Evolutionary conservation across 1,284 basidiomycete genomes (phyloP), one percentile per base, ranked within the genome.

Genomic region (Puccinia polysora): DNA sequence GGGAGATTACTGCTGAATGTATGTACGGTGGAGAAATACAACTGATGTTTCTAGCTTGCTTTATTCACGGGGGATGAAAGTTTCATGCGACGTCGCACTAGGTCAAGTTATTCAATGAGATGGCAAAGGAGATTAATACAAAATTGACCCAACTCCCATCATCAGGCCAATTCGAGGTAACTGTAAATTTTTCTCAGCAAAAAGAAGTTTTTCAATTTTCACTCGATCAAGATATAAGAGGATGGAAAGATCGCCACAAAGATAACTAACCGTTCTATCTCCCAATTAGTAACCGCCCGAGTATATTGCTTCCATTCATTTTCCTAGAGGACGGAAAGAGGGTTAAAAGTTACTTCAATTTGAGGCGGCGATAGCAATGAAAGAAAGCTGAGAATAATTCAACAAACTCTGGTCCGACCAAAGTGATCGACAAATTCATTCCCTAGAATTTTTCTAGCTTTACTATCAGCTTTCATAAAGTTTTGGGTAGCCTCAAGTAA

Each of bases 201-300:
- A 45, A 25, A 71, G 81, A 78, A 75, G 36, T 4, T 15, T 15
- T 28, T 23, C n/a, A 63, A n/a, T 20, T 20, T 28, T 32, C 18
- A 23, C 30, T 28, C 20, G 10, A 14, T 20, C 25, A 38, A 38
- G 15, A 32, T 25, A n/a, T 28, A 8, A 18, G 8, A 8, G 40
- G n/a, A 28, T 14, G 23, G 7, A 47, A 49, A 23, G 18, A 1
- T 12, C n/a, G 25, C 36, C 15, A 6, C 4, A 4, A 12, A 40
- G 47, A 36, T 23, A 25, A 64, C 59, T 15, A 18, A 64, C 69
- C 69, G 58, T 64, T 72, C 69, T 12, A 64, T 15, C 32, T 72
- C 69, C 69, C 69, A 72, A 49, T 72, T 72, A 28, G 69, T 72
- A 28, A 72, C 69, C 23, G 69, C 59, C 30, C 64, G 60, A 2